Percentiles rank a stretch among this genome's conserved stretches.
phyloP scores from a whole-genome alignment of 1,284 basidiomycete species.

The Porodaedalea pini region DNA sequence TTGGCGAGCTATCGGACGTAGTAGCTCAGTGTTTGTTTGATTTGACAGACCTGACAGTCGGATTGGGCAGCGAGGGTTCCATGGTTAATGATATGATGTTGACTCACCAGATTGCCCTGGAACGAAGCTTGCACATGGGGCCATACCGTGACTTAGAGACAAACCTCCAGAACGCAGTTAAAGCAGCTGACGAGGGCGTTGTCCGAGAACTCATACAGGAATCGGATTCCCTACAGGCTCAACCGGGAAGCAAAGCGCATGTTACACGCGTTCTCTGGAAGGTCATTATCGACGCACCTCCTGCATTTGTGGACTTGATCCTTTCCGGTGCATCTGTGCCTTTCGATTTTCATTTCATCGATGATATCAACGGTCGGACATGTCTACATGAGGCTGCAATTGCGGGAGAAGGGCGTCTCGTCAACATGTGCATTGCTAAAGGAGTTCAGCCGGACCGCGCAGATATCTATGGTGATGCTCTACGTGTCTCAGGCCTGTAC shows the following conservation, averaged over 20 bases:
- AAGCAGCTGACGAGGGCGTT: constrained; percentile 53
- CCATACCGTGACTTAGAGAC: constrained; percentile 87
- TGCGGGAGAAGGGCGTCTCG: constrained; percentile 77
- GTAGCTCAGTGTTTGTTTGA: constrained; percentile 93
- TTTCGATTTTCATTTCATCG: constrained; percentile 89
- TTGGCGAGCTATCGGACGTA: constrained; percentile 92
- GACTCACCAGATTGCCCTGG: constrained; percentile 67
- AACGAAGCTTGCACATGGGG: constrained; percentile 55
- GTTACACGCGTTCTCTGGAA: constrained; percentile 90
- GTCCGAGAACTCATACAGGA: constrained; percentile 70
- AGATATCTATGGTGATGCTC: constrained; percentile 75
- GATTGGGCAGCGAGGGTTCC: constrained; percentile 65
- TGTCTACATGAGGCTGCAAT: constrained; percentile 95
- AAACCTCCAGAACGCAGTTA: constrained; percentile 76
- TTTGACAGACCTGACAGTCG: constrained; percentile 80
- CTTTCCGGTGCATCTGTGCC: constrained; percentile 60
- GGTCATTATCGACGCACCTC: constrained; percentile 77
- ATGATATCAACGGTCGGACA: constrained; percentile 95
- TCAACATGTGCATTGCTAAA: constrained; percentile 77
- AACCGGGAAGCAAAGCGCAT: constrained; percentile 57
- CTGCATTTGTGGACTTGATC: constrained; percentile 71
- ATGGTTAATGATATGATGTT: constrained; percentile 51
- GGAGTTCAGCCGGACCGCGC: constrained; percentile 64
- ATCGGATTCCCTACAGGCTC: constrained; percentile 62
- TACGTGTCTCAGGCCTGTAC: background rate